phyloP scores from a whole-genome alignment of 2,329 filamentous ascomycete genomes.

The Aspergillus uvarum region DNA sequence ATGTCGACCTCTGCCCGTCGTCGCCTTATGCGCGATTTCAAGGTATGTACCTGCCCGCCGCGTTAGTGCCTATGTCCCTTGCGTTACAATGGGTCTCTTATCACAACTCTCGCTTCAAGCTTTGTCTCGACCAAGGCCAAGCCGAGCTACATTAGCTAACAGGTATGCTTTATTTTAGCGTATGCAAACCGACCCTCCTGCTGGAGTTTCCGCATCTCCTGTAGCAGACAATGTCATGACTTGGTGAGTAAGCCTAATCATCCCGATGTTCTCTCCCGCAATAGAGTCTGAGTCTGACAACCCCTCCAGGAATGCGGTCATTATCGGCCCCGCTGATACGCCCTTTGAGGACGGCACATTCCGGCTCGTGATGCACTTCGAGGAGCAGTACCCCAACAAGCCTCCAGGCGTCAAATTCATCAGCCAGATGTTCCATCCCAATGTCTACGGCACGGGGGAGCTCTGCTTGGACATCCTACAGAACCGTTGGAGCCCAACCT shows the following conservation, averaged over 20 bases:
- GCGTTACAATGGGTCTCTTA: not conserved
- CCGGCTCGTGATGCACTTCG: constrained; percentile 96
- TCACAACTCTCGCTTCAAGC: not conserved
- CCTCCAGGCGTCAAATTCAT: constrained; percentile 98
- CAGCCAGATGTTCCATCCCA: constrained; percentile 98
- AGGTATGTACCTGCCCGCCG: constrained; percentile 58
- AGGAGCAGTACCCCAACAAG: constrained; percentile 98
- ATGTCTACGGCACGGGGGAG: constrained; percentile 96
- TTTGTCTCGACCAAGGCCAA: not conserved
- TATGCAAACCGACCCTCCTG: constrained; percentile 98
- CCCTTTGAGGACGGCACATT: constrained; percentile 99
- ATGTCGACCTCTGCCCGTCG: constrained; percentile 95
- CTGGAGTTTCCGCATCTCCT: constrained; percentile 92
- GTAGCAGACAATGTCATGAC: constrained; percentile 61
- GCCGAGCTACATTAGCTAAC: constrained; percentile 11
- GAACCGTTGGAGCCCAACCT: constrained; percentile 97
- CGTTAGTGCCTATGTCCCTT: not conserved
- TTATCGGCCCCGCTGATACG: constrained; percentile 94
- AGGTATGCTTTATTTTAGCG: constrained; percentile 56
- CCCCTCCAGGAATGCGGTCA: constrained; percentile 83
- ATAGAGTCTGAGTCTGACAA: not conserved
- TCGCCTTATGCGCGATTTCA: constrained; percentile 98
- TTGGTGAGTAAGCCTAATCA: constrained; percentile 27
- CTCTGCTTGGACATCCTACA: constrained; percentile 95
- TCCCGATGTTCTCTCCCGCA: not conserved